These are phyloP conservation scores for Pythium insidiosum DNA, from an alignment of 352 stramenopile species.

Conservation along the genomic window DNA sequence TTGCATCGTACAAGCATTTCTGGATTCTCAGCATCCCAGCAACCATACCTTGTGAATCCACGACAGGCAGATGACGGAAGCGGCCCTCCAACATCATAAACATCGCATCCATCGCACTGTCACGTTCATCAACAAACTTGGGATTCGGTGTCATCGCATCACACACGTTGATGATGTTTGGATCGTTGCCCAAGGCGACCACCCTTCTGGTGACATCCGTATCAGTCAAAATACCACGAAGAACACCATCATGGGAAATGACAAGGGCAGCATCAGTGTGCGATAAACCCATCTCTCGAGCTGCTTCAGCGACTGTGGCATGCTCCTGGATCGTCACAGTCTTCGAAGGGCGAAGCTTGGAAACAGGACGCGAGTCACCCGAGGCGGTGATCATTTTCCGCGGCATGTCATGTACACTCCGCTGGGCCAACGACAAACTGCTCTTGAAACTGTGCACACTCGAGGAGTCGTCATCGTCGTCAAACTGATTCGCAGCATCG, in stretches of 20 bases:
- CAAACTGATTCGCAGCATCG: conserved; percentile 38
- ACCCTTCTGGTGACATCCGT: conserved; percentile 84
- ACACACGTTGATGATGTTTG: conserved; percentile 74
- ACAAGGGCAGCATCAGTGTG: conserved; percentile 92
- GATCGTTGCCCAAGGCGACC: conserved; percentile 80
- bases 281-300: conserved; percentile 84
- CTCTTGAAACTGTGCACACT: conserved; percentile 81
- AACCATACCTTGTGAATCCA: conserved; percentile 85
- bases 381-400: conserved; percentile 43
- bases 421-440: conserved; percentile 48
- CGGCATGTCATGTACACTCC: conserved; percentile 22
- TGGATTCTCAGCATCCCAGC: conserved; percentile 97
- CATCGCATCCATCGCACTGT: conserved; percentile 88
- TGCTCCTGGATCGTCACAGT: conserved; percentile 85
- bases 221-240: conserved; percentile 96
- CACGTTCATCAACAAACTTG: conserved; percentile 84
- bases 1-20: conserved; percentile 98
- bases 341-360: conserved; percentile 81
- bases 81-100: conserved; percentile 88
- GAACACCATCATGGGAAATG: conserved; percentile 78
- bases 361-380: conserved; percentile 88
- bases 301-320: conserved; percentile 85
- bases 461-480: conserved; percentile 71
- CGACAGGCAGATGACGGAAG: conserved; percentile 96
- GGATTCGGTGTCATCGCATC: conserved; percentile 84